Evolutionary conservation across 495 filamentous ascomycete species (phyloP), one percentile per base, ranked within the genome.

Genomic region (Physcia stellaris): DNA sequence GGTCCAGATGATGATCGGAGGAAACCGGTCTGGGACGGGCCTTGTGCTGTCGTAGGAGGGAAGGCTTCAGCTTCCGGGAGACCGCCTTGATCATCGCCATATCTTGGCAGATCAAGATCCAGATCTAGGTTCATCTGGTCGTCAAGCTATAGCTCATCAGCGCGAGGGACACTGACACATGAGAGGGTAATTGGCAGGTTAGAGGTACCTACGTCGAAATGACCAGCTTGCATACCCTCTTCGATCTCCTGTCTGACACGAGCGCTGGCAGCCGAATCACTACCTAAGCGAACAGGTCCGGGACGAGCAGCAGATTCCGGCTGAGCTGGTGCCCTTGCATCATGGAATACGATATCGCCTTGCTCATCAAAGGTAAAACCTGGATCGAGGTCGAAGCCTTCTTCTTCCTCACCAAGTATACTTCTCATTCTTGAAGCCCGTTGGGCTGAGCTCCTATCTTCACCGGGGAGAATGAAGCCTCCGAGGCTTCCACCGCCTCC

Each of bases 281-380:
- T 65, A 30, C n/a, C n/a, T n/a, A n/a, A n/a, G n/a, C n/a, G n/a
- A n/a, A n/a, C 38, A 39, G 17, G 24, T 35, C 22, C 19, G 45
- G 38, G 31, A 26, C 27, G 22, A 22, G 41, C 24, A 30, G 23
- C 27, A 22, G 19, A 42, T 32, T 31, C n/a, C n/a, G n/a, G n/a
- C n/a, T n/a, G n/a, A n/a, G n/a, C n/a, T n/a, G n/a, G n/a, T 41
- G 21, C 28, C 3, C 11, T 15, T 10, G 15, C 20, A 10, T 42
- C 31, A 4, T 35, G 31, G 7, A n/a, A n/a, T n/a, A n/a, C n/a
- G 26, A 82, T 57, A 49, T 77, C 74, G 0, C 78, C 79, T 30
- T 80, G 64, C 27, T 67, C 70, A 43, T 79, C 75, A 41, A 83
- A 74, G 18, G 63, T 67, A 46, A 82, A 79, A 37, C 75, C 78